phyloP scores from a whole-genome alignment of 331 rosid species.

The Rhamnella rubrinervis region DNA sequence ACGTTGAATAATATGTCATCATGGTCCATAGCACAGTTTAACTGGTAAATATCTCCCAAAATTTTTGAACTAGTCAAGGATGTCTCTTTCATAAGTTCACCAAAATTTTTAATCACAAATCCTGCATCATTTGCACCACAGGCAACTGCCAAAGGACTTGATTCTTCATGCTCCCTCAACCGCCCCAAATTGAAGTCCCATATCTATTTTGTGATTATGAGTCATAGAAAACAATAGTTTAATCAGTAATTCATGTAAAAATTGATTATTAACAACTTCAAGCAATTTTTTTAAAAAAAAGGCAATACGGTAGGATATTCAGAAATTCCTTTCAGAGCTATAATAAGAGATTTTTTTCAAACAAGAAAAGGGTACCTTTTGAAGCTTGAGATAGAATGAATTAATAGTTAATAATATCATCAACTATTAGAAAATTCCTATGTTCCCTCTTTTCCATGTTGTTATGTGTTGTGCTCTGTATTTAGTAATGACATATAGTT shows the following conservation, averaged over 20 bases:
- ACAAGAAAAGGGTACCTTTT: too few species aligned
- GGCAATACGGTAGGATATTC: too few species aligned
- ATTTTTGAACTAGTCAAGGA: conserved; percentile 36
- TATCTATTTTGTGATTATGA: conserved; percentile 34
- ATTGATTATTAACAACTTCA: too few species aligned
- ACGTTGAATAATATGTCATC: conserved; percentile 46
- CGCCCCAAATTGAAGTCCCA: conserved; percentile 67
- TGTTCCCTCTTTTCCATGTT: not conserved
- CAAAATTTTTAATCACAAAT: conserved; percentile 40
- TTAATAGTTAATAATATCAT: not conserved
- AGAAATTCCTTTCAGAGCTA: too few species aligned
- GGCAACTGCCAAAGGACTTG: conserved; percentile 32
- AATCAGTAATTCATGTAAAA: too few species aligned
- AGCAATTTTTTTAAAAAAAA: too few species aligned
- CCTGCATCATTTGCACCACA: conserved; percentile 39
- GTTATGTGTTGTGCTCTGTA: not conserved
- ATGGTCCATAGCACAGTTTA: conserved; percentile 32
- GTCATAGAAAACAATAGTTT: not conserved
- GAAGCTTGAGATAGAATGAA: not conserved
- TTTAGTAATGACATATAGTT: too few species aligned
- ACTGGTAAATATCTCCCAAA: conserved; percentile 39
- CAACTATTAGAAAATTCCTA: not conserved
- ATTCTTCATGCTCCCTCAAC: conserved; percentile 41
- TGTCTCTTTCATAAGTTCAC: conserved; percentile 43
- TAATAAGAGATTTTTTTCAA: too few species aligned